Evolutionary conservation across 2,329 filamentous ascomycete species (phyloP).

Genomic region (Calonectria pauciramosa): DNA sequence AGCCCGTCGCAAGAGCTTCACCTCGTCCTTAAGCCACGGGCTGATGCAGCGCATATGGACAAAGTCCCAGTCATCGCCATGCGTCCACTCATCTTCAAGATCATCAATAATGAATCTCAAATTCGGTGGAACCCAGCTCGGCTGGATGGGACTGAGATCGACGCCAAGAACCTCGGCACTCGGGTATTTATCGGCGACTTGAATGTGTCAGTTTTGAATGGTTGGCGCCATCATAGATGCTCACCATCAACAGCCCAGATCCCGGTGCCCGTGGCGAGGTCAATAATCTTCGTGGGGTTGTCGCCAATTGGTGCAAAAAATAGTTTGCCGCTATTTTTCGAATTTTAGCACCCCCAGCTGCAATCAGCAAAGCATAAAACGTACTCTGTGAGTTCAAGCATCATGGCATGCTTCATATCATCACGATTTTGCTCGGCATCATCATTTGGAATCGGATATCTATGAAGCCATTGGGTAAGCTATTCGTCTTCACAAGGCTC

Average conservation of each 20-base stretch:
- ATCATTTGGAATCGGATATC: conserved; percentile 45
- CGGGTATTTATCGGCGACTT: conserved; percentile 44
- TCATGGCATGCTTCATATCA: conserved; percentile 49
- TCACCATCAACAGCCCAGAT: conserved; percentile 42
- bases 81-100: conserved; percentile 63
- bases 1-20: conserved; percentile 34
- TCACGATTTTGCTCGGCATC: conserved; percentile 45
- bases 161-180: conserved; percentile 40
- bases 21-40: conserved; percentile 37
- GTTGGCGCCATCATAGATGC: fast-evolving
- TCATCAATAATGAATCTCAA: conserved; percentile 55
- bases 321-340: conserved; percentile 32
- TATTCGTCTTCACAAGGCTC: fast-evolving
- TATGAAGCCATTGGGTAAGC: conserved; percentile 32
- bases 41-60: conserved; percentile 43
- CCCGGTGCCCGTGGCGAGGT: conserved; percentile 39
- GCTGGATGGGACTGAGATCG: conserved; percentile 44
- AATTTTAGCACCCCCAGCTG: background rate
- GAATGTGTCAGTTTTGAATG: background rate
- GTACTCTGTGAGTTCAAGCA: conserved; percentile 45
- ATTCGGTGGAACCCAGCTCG: conserved; percentile 56
- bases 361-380: background rate
- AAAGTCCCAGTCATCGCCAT: conserved; percentile 38
- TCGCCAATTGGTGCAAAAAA: conserved; percentile 35
- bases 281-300: conserved; percentile 39